A percentile compares a stretch with the other conserved stretches of the same genome.
These are phyloP conservation scores for Hypomyces perniciosus DNA, from an alignment of 2,329 filamentous ascomycete species.

Conservation along the genomic window DNA sequence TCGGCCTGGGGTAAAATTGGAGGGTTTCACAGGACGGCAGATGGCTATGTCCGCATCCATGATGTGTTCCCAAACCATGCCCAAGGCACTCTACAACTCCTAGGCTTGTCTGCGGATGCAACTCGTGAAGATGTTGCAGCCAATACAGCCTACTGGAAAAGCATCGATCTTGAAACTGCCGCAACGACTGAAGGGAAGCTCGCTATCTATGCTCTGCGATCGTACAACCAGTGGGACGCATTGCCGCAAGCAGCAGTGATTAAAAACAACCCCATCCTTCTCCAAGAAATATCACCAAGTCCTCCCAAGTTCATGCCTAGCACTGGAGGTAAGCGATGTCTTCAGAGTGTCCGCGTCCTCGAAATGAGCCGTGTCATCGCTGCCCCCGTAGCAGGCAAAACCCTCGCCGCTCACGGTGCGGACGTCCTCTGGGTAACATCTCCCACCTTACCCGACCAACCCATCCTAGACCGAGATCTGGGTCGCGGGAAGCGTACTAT, in stretches of 20 bases:
- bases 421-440: conserved; percentile 65
- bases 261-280: conserved; percentile 38
- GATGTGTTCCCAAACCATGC: conserved; percentile 48
- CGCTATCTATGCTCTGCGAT: conserved; percentile 45
- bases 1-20: conserved; percentile 39
- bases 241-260: conserved; percentile 41
- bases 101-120: conserved; percentile 31
- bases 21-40: conserved; percentile 43
- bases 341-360: conserved; percentile 60
- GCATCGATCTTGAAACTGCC: conserved; percentile 42
- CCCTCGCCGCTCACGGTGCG: conserved; percentile 65
- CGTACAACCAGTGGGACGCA: conserved; percentile 45
- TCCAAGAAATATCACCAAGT: conserved; percentile 29
- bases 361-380: conserved; percentile 69
- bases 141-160: conserved; percentile 34
- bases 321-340: conserved; percentile 18
- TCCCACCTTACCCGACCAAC: conserved; percentile 56
- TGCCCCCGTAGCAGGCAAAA: conserved; percentile 60
- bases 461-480: conserved; percentile 60
- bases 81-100: conserved; percentile 34
- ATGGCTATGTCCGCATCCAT: conserved; percentile 50
- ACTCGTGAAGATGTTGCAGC: conserved; percentile 33
- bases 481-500: conserved; percentile 61
- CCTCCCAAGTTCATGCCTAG: background rate
- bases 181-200: conserved; percentile 32